These are phyloP conservation scores for Brassica balearica DNA, from an alignment of 441 rosid genomes.

Conservation along the genomic window DNA sequence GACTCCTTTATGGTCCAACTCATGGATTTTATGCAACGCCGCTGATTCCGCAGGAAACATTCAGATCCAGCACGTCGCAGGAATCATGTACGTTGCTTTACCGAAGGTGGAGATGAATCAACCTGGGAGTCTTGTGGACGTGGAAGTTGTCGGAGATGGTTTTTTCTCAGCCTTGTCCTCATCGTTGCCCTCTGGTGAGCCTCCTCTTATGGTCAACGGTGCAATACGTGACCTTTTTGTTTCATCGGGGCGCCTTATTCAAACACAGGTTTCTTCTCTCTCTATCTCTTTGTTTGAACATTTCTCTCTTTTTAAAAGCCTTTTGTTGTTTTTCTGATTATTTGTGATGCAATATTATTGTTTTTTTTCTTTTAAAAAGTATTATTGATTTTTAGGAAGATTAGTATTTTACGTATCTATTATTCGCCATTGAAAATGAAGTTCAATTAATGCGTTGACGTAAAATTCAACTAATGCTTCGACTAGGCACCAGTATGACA, in stretches of 20 bases:
- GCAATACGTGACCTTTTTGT: constrained; percentile 51
- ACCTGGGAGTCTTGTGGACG: constrained; percentile 35
- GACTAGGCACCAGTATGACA: not conserved
- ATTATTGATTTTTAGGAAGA: not conserved
- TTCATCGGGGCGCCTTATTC: constrained; percentile 37
- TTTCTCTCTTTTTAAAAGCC: not conserved
- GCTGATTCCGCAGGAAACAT: constrained; percentile 46
- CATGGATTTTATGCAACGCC: constrained; percentile 59
- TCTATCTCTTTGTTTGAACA: not conserved
- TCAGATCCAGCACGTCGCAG: constrained; percentile 43
- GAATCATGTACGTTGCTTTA: constrained; percentile 58
- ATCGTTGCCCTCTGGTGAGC: constrained; percentile 44
- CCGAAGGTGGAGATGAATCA: constrained; percentile 43
- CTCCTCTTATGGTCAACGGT: constrained; percentile 56
- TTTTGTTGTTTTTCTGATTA: not conserved
- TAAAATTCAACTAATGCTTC: not conserved
- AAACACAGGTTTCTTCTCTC: constrained; percentile 50
- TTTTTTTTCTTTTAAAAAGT: not conserved
- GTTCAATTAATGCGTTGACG: constrained; percentile 13
- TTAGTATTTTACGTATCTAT: not conserved
- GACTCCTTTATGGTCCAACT: constrained; percentile 52
- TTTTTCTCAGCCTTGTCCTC: constrained; percentile 48
- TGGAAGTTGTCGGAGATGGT: constrained; percentile 36
- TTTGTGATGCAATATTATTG: not conserved
- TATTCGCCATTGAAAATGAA: not conserved